phyloP scores from a whole-genome alignment of 1,284 basidiomycete species.

The Ganoderma meredithae region DNA sequence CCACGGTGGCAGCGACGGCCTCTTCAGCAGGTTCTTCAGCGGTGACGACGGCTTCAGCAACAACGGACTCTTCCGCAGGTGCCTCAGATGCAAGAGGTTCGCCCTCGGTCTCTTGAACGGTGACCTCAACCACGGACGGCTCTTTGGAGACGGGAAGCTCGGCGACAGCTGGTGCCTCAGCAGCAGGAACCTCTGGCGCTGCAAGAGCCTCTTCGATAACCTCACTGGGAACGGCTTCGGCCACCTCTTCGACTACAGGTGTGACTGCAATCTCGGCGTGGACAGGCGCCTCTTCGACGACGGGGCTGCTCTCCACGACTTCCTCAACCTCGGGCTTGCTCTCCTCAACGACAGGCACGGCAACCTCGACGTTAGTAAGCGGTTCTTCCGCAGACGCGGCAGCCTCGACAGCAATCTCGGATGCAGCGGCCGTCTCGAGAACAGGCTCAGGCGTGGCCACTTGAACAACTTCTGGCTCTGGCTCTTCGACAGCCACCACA shows the following conservation, averaged over 20 bases:
- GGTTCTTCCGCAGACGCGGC: slow-evolving; percentile 14
- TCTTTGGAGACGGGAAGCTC: neutral
- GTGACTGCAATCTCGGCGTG: neutral
- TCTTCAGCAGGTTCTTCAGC: neutral
- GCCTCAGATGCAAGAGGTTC: neutral
- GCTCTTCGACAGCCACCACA: neutral
- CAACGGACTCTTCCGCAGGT: slow-evolving; percentile 2
- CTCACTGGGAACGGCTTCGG: neutral
- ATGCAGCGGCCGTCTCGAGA: neutral
- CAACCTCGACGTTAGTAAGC: neutral
- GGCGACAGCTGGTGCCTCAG: neutral
- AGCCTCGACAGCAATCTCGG: neutral
- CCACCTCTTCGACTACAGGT: neutral
- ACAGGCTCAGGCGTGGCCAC: slow-evolving; percentile 7
- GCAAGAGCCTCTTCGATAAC: slow-evolving; percentile 15
- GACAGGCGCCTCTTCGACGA: slow-evolving; percentile 16
- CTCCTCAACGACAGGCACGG: slow-evolving; percentile 8
- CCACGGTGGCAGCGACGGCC: neutral
- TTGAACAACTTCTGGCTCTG: slow-evolving; percentile 6
- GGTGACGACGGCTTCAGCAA: neutral
- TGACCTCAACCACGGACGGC: neutral
- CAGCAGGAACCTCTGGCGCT: neutral
- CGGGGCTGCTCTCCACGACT: slow-evolving; percentile 13
- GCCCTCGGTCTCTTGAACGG: neutral
- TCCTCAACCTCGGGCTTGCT: slow-evolving; percentile 6